phyloP scores from a whole-genome alignment of 2,329 filamentous ascomycete genomes.

The Monilinia fructicola region DNA sequence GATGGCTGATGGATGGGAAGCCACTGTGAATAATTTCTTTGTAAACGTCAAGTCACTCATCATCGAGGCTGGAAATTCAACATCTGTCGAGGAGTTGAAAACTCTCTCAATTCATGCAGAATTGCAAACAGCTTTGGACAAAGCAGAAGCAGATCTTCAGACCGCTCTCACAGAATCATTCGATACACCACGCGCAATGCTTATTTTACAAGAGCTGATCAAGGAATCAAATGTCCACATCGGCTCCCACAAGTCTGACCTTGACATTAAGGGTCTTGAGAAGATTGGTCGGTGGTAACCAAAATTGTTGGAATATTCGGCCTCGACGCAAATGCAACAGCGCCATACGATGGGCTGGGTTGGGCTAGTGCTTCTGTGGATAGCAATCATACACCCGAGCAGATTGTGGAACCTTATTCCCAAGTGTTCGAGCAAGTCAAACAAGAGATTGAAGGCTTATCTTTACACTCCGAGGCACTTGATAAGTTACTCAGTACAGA shows the following conservation, averaged over 20 bases:
- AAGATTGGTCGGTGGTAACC: constrained; percentile 74
- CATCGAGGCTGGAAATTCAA: constrained; percentile 14
- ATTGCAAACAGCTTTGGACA: constrained; percentile 40
- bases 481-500: constrained; percentile 47
- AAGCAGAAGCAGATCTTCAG: constrained; percentile 55
- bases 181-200: constrained; percentile 79
- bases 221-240: constrained; percentile 69
- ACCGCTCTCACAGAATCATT: constrained; percentile 77
- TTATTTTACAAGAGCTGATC: constrained; percentile 73
- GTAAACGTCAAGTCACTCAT: constrained; percentile 44
- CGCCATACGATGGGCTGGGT: constrained; percentile 57
- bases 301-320: constrained; percentile 83
- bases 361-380: constrained; percentile 49
- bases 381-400: constrained; percentile 41
- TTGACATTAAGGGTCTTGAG: constrained; percentile 51
- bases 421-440: constrained; percentile 49
- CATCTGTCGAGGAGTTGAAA: constrained; percentile 30
- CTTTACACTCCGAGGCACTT: constrained; percentile 50
- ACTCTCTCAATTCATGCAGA: constrained; percentile 17
- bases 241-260: constrained; percentile 45
- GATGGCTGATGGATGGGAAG: constrained; percentile 74
- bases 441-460: constrained; percentile 48
- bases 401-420: constrained; percentile 50
- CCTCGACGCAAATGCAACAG: constrained; percentile 61
- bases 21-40: constrained; percentile 51